Evolutionary conservation across 2,329 filamentous ascomycete genomes (phyloP).

Genomic region (Calonectria ilicicola): DNA sequence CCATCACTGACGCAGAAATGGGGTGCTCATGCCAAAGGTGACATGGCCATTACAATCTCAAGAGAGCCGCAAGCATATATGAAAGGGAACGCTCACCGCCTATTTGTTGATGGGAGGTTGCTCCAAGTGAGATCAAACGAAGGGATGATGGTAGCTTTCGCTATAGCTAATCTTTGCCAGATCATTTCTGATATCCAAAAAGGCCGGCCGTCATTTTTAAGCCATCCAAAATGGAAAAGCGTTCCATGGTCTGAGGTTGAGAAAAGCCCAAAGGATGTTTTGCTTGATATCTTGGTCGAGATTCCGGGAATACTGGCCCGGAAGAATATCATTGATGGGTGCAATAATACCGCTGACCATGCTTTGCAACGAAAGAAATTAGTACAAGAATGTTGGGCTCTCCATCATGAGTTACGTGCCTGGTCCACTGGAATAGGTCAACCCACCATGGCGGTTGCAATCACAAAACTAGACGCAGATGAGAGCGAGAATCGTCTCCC

Average conservation of each 20-base stretch:
- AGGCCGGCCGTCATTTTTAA: not conserved
- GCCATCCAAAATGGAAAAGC: not conserved
- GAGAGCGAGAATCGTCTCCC: not conserved
- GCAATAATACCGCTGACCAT: not conserved
- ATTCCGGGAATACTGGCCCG: not conserved
- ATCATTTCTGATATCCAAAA: not conserved
- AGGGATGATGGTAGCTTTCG: not conserved
- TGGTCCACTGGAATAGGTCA: not conserved
- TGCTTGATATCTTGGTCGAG: not conserved
- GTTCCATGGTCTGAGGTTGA: not conserved
- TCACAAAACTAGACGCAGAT: not conserved
- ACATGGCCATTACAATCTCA: not conserved
- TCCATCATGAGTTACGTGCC: not conserved
- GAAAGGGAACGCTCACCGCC: not conserved
- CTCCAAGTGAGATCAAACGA: not conserved
- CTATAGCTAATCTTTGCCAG: not conserved
- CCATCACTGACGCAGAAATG: not conserved
- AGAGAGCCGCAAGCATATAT: not conserved
- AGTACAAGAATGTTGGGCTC: not conserved
- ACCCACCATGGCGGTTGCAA: not conserved
- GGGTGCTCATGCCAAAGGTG: not conserved
- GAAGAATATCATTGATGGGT: not conserved
- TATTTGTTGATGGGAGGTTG: constrained; percentile 7
- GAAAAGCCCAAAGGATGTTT: constrained; percentile 6
- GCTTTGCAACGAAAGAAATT: not conserved